Evolutionary conservation across 2,329 filamentous ascomycete genomes (phyloP).

Genomic region (Colletotrichum sp.): DNA sequence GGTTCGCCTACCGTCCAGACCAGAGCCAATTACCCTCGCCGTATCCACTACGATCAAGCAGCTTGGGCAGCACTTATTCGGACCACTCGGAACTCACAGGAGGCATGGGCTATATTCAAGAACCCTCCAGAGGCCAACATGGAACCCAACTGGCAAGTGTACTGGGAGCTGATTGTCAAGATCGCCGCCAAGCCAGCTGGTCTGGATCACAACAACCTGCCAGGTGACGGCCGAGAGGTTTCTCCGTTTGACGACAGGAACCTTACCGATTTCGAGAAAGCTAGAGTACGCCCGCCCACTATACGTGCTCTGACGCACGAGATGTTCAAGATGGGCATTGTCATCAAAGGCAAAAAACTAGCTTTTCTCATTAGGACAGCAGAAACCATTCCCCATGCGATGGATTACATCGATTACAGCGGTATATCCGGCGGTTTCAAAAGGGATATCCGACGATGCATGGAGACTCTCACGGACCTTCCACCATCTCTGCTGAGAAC

Average conservation of each 20-base stretch:
- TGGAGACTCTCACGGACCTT: neutral
- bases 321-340: slow-evolving; percentile 57
- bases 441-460: neutral
- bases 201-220: slow-evolving; percentile 17
- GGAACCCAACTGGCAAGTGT: slow-evolving; percentile 49
- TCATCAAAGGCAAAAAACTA: slow-evolving; percentile 23
- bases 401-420: slow-evolving; percentile 32
- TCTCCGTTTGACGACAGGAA: slow-evolving; percentile 45
- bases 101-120: slow-evolving; percentile 62
- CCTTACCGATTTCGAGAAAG: slow-evolving; percentile 68
- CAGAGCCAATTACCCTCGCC: neutral
- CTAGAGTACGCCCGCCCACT: slow-evolving; percentile 64
- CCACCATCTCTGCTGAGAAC: neutral
- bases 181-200: slow-evolving; percentile 42
- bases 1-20: slow-evolving; percentile 64
- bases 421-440: neutral
- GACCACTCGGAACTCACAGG: slow-evolving; percentile 64
- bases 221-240: slow-evolving; percentile 34
- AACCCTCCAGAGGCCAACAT: slow-evolving; percentile 36
- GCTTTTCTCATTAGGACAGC: slow-evolving; percentile 10
- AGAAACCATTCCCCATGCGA: slow-evolving; percentile 18
- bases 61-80: slow-evolving; percentile 62
- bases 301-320: slow-evolving; percentile 61
- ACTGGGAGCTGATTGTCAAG: slow-evolving; percentile 66
- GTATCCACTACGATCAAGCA: slow-evolving; percentile 1